Evolutionary conservation across 2,329 filamentous ascomycete species (phyloP).

Genomic region (Aspergillus neoniger): DNA sequence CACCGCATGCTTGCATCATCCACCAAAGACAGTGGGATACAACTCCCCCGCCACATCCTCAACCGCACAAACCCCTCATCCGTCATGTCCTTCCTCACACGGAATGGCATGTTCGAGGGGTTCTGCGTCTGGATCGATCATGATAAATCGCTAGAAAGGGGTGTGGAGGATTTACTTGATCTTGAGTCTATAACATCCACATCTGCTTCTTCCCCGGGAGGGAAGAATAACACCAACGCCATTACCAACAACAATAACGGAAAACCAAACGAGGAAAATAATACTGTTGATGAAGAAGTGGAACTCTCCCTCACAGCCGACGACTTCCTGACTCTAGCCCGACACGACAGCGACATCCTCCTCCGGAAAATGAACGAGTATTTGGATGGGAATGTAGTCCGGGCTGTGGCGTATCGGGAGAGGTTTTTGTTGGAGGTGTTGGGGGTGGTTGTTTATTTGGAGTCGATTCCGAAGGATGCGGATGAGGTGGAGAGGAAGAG

Average conservation of each 20-base stretch:
- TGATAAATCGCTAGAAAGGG: not conserved
- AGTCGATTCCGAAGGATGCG: not conserved
- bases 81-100: conserved; percentile 5
- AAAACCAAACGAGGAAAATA: not conserved
- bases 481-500: not conserved
- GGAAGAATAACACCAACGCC: too few species aligned
- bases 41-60: not conserved
- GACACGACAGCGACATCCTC: not conserved
- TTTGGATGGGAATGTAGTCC: not conserved
- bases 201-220: too few species aligned
- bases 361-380: not conserved
- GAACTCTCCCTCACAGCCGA: not conserved
- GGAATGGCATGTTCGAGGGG: conserved; percentile 11
- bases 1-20: not conserved
- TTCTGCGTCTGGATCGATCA: conserved; percentile 10
- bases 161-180: not conserved
- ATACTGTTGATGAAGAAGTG: too few species aligned
- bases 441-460: conserved; percentile 10
- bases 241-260: not conserved
- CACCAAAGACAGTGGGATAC: too few species aligned
- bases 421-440: conserved; percentile 19
- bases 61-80: not conserved
- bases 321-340: not conserved
- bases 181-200: not conserved
- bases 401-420: conserved; percentile 8